Percentiles rank a stretch among this genome's conserved stretches.
Evolutionary conservation across 2,329 filamentous ascomycete species (phyloP).

Genomic region (Paecilomyces formosus): DNA sequence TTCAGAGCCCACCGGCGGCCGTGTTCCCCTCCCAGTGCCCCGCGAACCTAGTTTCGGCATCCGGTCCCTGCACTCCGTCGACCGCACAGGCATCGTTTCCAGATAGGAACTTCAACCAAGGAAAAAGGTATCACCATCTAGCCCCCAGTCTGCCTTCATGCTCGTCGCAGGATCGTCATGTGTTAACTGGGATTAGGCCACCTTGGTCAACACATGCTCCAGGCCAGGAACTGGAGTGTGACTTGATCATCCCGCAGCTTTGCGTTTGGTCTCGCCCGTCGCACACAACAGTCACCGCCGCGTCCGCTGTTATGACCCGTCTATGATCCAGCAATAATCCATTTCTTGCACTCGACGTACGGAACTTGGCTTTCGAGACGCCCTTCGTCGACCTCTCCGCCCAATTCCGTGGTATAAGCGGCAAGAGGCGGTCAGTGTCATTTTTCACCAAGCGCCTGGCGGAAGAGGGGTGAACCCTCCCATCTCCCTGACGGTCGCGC

Average conservation of each 20-base stretch:
- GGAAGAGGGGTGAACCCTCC: not conserved
- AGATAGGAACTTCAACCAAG: not conserved
- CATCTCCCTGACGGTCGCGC: not conserved
- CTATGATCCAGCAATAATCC: constrained; percentile 15
- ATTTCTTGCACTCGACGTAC: constrained; percentile 1
- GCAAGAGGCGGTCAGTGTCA: not conserved
- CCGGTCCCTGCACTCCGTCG: not conserved
- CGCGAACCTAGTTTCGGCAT: not conserved
- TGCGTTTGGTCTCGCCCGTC: constrained; percentile 17
- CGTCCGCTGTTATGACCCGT: constrained; percentile 25
- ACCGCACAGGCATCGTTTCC: not conserved
- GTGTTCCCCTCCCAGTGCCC: not conserved
- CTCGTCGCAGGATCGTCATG: not conserved
- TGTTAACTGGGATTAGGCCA: not conserved
- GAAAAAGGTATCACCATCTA: not conserved
- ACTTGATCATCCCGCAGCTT: constrained; percentile 1
- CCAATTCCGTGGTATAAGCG: not conserved
- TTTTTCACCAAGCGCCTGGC: not conserved
- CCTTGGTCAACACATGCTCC: not conserved
- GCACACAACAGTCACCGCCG: constrained; percentile 23
- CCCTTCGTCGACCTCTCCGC: constrained; percentile 3
- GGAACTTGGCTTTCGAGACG: constrained; percentile 3
- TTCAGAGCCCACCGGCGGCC: not conserved
- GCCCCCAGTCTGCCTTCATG: not conserved
- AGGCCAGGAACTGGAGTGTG: not conserved